phyloP scores from a whole-genome alignment of 1,284 basidiomycete species.

The Ustilago nuda region DNA sequence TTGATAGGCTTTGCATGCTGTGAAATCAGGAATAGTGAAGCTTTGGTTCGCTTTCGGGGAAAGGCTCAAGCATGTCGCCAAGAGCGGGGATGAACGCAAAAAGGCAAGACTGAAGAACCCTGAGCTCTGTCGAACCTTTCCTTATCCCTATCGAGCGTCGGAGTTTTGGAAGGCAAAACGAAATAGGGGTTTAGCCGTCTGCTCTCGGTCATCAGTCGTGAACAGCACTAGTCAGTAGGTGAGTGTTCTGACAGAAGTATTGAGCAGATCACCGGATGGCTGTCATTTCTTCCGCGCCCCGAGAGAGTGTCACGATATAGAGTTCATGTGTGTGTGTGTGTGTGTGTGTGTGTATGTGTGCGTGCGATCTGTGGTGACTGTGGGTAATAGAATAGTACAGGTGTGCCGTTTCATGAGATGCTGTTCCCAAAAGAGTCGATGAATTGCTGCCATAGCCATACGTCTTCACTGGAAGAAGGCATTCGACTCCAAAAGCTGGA shows the following conservation, averaged over 20 bases:
- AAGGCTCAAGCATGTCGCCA: background rate
- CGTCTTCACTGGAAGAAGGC: slow-evolving; percentile 20
- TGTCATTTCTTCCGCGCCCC: background rate
- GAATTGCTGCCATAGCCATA: slow-evolving; percentile 19
- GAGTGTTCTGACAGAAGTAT: too few species aligned
- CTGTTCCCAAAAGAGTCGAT: slow-evolving; percentile 8
- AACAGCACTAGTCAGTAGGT: too few species aligned
- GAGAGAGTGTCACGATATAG: background rate
- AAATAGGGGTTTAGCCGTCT: slow-evolving; percentile 1
- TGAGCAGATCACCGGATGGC: too few species aligned
- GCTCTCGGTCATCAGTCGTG: background rate
- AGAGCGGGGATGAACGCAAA: background rate
- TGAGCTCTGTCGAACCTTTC: background rate
- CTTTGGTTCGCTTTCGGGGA: background rate
- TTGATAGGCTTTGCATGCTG: background rate
- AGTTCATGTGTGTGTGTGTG: background rate
- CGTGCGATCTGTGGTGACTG: background rate
- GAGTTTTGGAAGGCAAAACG: background rate
- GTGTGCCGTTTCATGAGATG: background rate
- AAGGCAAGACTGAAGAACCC: background rate
- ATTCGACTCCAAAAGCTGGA: slow-evolving; percentile 22
- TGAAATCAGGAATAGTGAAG: background rate
- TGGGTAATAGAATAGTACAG: background rate
- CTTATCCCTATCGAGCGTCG: background rate
- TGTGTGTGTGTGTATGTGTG: background rate